Conservation (phyloP, 192 early-diverging fungal genomes). For the Phlyctochytrium planicorne region DNA sequence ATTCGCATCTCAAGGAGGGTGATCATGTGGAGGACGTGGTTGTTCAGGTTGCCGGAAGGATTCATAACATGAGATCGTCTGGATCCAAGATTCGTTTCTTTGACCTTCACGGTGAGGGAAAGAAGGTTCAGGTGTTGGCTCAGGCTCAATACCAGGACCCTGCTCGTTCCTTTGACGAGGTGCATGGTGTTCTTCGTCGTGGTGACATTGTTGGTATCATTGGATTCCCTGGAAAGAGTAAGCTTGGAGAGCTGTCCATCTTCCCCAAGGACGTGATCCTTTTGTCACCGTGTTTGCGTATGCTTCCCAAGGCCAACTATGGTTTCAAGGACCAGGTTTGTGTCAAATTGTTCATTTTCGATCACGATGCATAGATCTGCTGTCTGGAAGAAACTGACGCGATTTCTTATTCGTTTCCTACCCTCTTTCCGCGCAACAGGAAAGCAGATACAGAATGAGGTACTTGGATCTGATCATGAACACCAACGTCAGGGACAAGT, state of each 20-base stretch:
- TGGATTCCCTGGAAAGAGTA: slow-evolving; percentile 88
- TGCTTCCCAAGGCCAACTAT: slow-evolving; percentile 91
- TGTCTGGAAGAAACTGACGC: neutral
- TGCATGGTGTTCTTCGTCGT: slow-evolving; percentile 81
- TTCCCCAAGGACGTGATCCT: slow-evolving; percentile 85
- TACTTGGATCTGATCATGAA: slow-evolving; percentile 99
- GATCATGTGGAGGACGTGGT: slow-evolving; percentile 65
- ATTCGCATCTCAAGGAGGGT: slow-evolving; percentile 61
- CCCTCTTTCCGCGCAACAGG: slow-evolving; percentile 36
- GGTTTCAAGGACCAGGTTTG: slow-evolving; percentile 89
- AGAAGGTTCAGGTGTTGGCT: slow-evolving; percentile 95
- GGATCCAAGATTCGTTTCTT: slow-evolving; percentile 94
- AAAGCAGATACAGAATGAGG: slow-evolving; percentile 94
- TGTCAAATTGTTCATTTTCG: neutral
- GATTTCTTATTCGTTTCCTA: neutral
- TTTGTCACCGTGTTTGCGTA: slow-evolving; percentile 92
- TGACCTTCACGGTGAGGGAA: slow-evolving; percentile 89
- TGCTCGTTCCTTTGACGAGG: slow-evolving; percentile 64
- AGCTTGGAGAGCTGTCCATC: slow-evolving; percentile 93
- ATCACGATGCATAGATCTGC: neutral
- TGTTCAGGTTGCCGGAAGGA: slow-evolving; percentile 84
- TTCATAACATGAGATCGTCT: slow-evolving; percentile 93
- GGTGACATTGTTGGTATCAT: slow-evolving; percentile 96
- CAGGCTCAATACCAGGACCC: slow-evolving; percentile 57
- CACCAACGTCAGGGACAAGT: slow-evolving; percentile 90